A percentile compares a stretch with the other conserved stretches of the same genome.
Conservation (phyloP, 1,139 yeast genomes). For the Hyphopichia burtonii region DNA sequence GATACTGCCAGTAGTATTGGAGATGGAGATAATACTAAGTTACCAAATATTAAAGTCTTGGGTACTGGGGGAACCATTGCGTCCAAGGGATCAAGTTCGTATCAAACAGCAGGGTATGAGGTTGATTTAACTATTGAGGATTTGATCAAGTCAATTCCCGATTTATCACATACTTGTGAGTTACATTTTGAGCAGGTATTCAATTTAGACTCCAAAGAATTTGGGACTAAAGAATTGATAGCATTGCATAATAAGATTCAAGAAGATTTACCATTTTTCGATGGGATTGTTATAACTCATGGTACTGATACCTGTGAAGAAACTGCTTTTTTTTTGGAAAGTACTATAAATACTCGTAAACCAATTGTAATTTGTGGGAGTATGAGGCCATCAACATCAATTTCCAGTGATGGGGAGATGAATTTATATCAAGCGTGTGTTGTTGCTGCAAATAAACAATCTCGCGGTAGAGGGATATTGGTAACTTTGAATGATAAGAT, state of each 20-base stretch:
- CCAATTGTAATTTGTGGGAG: slow-evolving; percentile 55
- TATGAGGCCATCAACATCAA: slow-evolving; percentile 70
- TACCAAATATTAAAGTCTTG: slow-evolving; percentile 53
- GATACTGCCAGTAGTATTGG: slow-evolving; percentile 5
- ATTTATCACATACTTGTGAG: slow-evolving; percentile 55
- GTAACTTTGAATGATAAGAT: slow-evolving; percentile 68
- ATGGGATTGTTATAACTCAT: slow-evolving; percentile 65
- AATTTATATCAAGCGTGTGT: slow-evolving; percentile 68
- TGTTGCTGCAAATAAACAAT: slow-evolving; percentile 52
- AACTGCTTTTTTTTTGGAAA: slow-evolving; percentile 53
- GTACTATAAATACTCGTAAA: slow-evolving; percentile 2
- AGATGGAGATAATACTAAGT: slow-evolving; percentile 7
- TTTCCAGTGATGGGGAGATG: slow-evolving; percentile 73
- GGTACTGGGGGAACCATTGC: slow-evolving; percentile 80
- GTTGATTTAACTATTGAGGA: slow-evolving; percentile 69
- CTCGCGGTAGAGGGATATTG: slow-evolving; percentile 58
- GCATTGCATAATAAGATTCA: slow-evolving; percentile 39
- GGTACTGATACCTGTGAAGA: slow-evolving; percentile 76
- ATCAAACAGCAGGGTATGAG: slow-evolving; percentile 66
- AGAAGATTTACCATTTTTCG: slow-evolving; percentile 46
- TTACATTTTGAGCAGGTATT: slow-evolving; percentile 64
- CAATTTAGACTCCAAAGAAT: slow-evolving; percentile 65
- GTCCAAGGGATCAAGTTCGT: slow-evolving; percentile 54
- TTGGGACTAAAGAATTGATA: slow-evolving; percentile 42
- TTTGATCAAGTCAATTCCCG: slow-evolving; percentile 57